Evolutionary conservation across 2,329 filamentous ascomycete species (phyloP).

Genomic region (Phyllosticta citriasiana): DNA sequence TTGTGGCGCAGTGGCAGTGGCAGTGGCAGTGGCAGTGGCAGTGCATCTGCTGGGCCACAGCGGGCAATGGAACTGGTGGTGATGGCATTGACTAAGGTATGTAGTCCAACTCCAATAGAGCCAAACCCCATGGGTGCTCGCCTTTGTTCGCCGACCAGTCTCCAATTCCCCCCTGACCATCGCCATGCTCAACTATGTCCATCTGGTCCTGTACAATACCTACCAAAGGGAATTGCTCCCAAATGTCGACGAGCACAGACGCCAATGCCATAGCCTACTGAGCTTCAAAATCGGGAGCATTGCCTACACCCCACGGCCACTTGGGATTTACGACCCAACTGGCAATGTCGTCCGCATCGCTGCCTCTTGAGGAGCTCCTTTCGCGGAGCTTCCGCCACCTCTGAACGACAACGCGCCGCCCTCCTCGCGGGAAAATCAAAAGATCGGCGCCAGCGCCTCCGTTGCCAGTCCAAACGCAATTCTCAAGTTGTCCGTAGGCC

Average conservation of each 20-base stretch:
- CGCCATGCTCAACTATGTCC: not conserved
- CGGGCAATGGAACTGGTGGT: not conserved
- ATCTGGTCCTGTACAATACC: not conserved
- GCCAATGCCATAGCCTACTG: not conserved
- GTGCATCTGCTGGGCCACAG: not conserved
- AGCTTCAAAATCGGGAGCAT: not conserved
- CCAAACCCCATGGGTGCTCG: not conserved
- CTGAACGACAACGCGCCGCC: slow-evolving; percentile 4
- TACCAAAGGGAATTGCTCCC: not conserved
- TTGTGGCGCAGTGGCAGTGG: not conserved
- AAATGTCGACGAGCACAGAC: not conserved
- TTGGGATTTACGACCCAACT: slow-evolving; percentile 4
- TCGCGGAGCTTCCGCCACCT: slow-evolving; percentile 5
- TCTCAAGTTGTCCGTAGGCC: slow-evolving; percentile 27
- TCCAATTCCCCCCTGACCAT: not conserved
- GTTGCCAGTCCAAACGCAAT: slow-evolving; percentile 24
- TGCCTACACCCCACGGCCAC: not conserved
- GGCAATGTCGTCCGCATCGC: slow-evolving; percentile 2
- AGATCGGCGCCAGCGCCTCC: slow-evolving; percentile 24
- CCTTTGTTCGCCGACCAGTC: not conserved
- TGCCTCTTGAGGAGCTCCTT: not conserved
- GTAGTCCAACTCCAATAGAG: not conserved
- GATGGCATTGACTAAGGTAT: not conserved
- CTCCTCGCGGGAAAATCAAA: slow-evolving; percentile 13
- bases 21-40: not conserved